Conservation (phyloP, 805 yeast genomes). For the Saccharomyces kudriavzevii region DNA sequence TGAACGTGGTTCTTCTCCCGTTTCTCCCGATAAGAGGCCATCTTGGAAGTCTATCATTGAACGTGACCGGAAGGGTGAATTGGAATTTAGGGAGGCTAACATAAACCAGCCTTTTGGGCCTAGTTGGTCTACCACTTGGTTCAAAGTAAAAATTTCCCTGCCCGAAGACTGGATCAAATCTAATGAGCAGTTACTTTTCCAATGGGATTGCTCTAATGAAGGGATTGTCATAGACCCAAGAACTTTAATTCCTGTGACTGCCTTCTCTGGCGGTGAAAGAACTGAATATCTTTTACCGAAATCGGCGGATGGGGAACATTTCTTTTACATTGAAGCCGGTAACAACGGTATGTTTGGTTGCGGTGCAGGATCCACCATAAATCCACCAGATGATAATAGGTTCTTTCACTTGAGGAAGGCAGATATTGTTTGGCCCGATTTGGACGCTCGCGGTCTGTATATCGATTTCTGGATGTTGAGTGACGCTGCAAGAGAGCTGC, state of each 20-base stretch:
- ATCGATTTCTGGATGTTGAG: slow-evolving; percentile 83
- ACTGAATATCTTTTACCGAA: slow-evolving; percentile 62
- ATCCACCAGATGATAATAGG: slow-evolving; percentile 65
- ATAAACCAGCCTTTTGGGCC: slow-evolving; percentile 84
- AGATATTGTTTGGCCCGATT: slow-evolving; percentile 73
- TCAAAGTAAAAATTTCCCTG: slow-evolving; percentile 55
- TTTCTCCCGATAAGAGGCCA: slow-evolving; percentile 30
- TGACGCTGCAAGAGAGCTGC: slow-evolving; percentile 85
- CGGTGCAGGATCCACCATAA: slow-evolving; percentile 50
- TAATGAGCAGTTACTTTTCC: slow-evolving; percentile 48
- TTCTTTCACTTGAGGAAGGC: slow-evolving; percentile 61
- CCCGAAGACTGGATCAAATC: slow-evolving; percentile 46
- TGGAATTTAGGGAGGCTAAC: slow-evolving; percentile 46
- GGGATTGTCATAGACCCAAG: slow-evolving; percentile 64
- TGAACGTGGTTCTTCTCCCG: slow-evolving; percentile 34
- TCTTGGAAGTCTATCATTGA: slow-evolving; percentile 25
- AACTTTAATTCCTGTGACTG: slow-evolving; percentile 64
- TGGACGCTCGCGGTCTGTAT: slow-evolving; percentile 67
- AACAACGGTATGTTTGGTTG: slow-evolving; percentile 94
- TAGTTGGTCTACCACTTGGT: slow-evolving; percentile 97
- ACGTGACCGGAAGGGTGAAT: slow-evolving; percentile 16
- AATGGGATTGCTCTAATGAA: slow-evolving; percentile 84
- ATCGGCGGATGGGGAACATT: slow-evolving; percentile 43
- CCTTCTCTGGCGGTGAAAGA: slow-evolving; percentile 80
- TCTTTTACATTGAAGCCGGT: slow-evolving; percentile 77